Conservation (phyloP, 306 rosid species). For the Cyamopsis tetragonoloba region DNA sequence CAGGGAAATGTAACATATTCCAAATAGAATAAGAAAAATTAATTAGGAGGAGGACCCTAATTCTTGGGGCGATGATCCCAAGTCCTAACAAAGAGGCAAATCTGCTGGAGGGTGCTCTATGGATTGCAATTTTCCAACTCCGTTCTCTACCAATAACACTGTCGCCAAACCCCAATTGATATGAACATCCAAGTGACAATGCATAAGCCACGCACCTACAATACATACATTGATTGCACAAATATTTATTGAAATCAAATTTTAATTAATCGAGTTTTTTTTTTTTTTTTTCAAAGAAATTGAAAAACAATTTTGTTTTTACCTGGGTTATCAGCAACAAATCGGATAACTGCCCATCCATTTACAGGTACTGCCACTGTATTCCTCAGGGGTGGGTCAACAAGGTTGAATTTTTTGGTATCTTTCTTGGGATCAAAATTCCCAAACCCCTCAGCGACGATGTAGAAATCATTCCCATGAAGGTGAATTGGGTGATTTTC, state of each 20-base stretch:
- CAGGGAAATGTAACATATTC: conserved; percentile 38
- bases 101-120: conserved; percentile 72
- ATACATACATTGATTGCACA: neutral
- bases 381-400: conserved; percentile 86
- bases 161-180: conserved; percentile 94
- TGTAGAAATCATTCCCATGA: conserved; percentile 88
- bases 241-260: neutral
- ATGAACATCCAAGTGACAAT: conserved; percentile 96
- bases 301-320: neutral
- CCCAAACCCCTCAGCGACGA: conserved; percentile 84
- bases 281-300: too few species aligned
- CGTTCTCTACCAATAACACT: conserved; percentile 77
- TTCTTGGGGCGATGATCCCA: conserved; percentile 6
- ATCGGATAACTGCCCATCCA: conserved; percentile 95
- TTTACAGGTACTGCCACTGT: conserved; percentile 76
- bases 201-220: conserved; percentile 88
- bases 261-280: neutral
- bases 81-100: conserved; percentile 62
- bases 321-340: conserved; percentile 97
- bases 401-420: conserved; percentile 66
- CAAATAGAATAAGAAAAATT: conserved; percentile 27
- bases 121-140: conserved; percentile 63
- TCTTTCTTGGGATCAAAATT: conserved; percentile 66
- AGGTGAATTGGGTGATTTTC: conserved; percentile 93
- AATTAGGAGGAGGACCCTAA: conserved; percentile 12